Base-by-base conservation (phyloP, 805 yeast genomes). In the Wickerhamomyces silvicola region DNA sequence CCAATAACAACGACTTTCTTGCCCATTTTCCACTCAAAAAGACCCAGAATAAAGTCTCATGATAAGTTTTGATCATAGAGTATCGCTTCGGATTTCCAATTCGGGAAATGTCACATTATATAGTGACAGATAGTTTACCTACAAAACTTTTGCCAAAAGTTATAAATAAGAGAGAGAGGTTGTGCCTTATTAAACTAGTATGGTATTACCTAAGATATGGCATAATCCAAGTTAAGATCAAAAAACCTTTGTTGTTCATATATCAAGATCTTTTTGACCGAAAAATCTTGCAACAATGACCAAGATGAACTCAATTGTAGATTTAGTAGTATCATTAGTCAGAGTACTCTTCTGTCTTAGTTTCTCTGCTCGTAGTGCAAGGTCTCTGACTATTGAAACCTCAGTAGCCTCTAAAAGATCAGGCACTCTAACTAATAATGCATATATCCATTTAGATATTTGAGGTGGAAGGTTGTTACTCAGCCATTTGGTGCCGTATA, bases 401-500 rank as follows among this genome's bases (percentile, higher is more conserved):
- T 46, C 52, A 4, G 36, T 21, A 10, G 35, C 33, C 8, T 36
- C 41, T 18, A 51, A 28, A 7, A 50, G 32, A 2, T 32, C 39
- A 6, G 41, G 33, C 2, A 45, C 27, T 17, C 45, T 28, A 1
- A 45, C 28, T 9, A 51, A 27, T 12, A 51, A 13, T 3, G 39
- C 31, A 22, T 33, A 41, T 9, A 42, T 40, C 54, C 53, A 51
- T 7, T 33, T 32, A 1, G 37, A 22, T 3, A 50, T 20, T 8
- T 33, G 32, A 6, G 14, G 6, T 2, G 48, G 42, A 3, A 41
- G 35, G 10, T 36, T 40, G 6, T 35, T 36, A 9, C 38, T 33
- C 1, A 50, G 30, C 51, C 52, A 48, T n/a, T 41, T 39, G 2
- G 50, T 43, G 5, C 36, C 22, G 17, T 51, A 51, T 4, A 44